Evolutionary conservation across 768 basidiomycete genomes (phyloP).

Genomic region (Phanerochaete carnosa): DNA sequence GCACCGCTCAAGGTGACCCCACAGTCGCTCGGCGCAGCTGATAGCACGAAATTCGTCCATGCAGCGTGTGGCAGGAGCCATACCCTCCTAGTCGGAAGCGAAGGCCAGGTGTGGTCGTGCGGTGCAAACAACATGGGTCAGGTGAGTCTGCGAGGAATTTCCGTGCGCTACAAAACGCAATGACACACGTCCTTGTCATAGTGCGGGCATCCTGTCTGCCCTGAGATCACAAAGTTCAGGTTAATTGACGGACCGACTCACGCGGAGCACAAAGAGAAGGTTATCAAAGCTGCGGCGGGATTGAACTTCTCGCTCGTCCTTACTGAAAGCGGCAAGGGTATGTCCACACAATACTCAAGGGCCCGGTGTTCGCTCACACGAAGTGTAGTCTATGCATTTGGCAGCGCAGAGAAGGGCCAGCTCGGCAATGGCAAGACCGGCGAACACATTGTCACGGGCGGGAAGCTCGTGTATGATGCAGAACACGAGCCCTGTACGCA

Average conservation of each 20-base stretch:
- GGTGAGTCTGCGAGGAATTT: constrained; percentile 35
- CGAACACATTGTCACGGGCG: constrained; percentile 85
- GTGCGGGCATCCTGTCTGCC: constrained; percentile 68
- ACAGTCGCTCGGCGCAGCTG: constrained; percentile 58
- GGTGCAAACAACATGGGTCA: constrained; percentile 82
- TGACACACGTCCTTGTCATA: constrained; percentile 23
- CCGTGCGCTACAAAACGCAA: not conserved
- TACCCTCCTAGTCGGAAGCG: constrained; percentile 76
- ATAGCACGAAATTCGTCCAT: constrained; percentile 53
- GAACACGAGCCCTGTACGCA: constrained; percentile 63
- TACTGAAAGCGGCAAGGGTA: constrained; percentile 79
- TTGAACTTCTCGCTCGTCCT: constrained; percentile 82
- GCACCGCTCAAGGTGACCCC: constrained; percentile 63
- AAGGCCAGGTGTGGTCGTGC: constrained; percentile 80
- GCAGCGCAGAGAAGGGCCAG: constrained; percentile 91
- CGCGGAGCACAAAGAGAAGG: constrained; percentile 58
- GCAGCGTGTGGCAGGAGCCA: constrained; percentile 86
- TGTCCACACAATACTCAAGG: constrained; percentile 15
- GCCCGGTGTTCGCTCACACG: not conserved
- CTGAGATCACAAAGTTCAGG: constrained; percentile 69
- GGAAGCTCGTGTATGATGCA: constrained; percentile 80
- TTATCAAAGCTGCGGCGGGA: constrained; percentile 76
- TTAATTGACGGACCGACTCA: constrained; percentile 50
- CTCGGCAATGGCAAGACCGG: constrained; percentile 91
- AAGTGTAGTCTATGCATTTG: constrained; percentile 75